A percentile compares a stretch with the other conserved stretches of the same genome.
Evolutionary conservation across 257 asterid species (phyloP).

Genomic region (Hygrophila difformis): DNA sequence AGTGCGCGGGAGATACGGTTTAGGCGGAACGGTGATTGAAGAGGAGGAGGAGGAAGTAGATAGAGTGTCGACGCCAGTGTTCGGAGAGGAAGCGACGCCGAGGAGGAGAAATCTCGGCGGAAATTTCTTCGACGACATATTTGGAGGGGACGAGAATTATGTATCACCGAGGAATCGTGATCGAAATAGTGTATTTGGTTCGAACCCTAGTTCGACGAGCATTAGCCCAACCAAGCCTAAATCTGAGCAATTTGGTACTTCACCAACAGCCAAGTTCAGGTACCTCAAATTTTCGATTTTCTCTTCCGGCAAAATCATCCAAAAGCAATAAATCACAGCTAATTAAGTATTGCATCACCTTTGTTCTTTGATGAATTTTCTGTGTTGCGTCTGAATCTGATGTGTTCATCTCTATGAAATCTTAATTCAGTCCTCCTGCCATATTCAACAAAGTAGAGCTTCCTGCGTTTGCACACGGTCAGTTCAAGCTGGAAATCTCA

Average conservation of each 20-base stretch:
- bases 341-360: neutral
- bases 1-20: constrained; percentile 37
- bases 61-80: constrained; percentile 54
- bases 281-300: neutral
- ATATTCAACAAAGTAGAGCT: constrained; percentile 28
- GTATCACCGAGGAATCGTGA: constrained; percentile 43
- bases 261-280: constrained; percentile 61
- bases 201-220: constrained; percentile 38
- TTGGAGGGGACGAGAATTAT: constrained; percentile 30
- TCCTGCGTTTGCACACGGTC: constrained; percentile 23
- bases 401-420: too few species aligned
- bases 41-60: constrained; percentile 36
- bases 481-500: constrained; percentile 21
- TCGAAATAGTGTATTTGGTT: constrained; percentile 20
- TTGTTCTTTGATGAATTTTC: neutral
- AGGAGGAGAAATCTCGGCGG: constrained; percentile 33
- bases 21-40: constrained; percentile 29
- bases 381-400: too few species aligned
- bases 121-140: constrained; percentile 74
- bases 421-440: constrained; percentile 29
- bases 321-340: neutral
- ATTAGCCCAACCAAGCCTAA: constrained; percentile 55
- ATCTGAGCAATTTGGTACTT: constrained; percentile 38
- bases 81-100: constrained; percentile 41
- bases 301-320: neutral